These are phyloP conservation scores for Periconia sp. DNA, from an alignment of 2,329 filamentous ascomycete species.

Conservation along the genomic window DNA sequence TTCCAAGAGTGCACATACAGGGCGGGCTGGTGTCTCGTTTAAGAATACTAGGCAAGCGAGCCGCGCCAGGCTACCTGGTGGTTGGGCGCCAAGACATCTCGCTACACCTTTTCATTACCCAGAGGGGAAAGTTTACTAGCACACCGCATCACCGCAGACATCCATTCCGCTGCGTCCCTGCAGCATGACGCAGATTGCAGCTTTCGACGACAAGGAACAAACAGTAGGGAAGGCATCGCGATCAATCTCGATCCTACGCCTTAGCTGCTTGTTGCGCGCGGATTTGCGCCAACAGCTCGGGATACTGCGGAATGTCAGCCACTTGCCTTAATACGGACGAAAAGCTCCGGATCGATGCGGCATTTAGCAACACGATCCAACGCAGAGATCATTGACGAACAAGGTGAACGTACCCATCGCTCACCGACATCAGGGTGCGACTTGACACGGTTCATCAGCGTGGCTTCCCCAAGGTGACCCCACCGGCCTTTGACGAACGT, in stretches of 20 bases:
- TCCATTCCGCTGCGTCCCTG: not conserved
- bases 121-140: conserved; percentile 1
- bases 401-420: conserved; percentile 61
- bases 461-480: conserved; percentile 78
- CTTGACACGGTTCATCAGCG: conserved; percentile 82
- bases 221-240: not conserved
- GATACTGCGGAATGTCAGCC: conserved; percentile 43
- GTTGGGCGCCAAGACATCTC: too few relatives aligned
- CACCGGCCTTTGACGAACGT: conserved; percentile 75
- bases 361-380: too few relatives aligned
- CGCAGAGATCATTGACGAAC: too few relatives aligned
- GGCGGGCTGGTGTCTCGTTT: too few relatives aligned
- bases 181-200: not conserved
- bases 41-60: too few relatives aligned
- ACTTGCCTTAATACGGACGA: too few relatives aligned
- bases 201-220: not conserved
- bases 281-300: conserved; percentile 51
- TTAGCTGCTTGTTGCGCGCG: conserved; percentile 46
- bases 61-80: too few relatives aligned
- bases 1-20: too few relatives aligned
- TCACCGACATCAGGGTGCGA: conserved; percentile 87
- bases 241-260: conserved; percentile 6
- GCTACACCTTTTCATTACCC: not conserved
- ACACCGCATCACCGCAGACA: not conserved
- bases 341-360: too few relatives aligned